A percentile compares a stretch with the other conserved stretches of the same genome.
These are phyloP conservation scores for Melocanna baccifera DNA, from an alignment of 176 grass and related monocot species.

Conservation along the genomic window DNA sequence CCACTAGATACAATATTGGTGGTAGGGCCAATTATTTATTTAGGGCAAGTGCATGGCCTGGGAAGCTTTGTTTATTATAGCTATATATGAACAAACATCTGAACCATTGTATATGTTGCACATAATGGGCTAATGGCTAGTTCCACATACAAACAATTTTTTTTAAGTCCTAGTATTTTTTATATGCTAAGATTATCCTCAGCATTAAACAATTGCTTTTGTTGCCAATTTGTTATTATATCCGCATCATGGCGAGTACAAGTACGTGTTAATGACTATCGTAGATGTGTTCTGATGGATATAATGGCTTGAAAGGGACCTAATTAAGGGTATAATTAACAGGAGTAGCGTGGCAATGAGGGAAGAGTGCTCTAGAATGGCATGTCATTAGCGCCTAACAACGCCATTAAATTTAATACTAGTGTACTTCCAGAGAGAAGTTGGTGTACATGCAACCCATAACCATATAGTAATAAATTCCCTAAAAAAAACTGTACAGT, in stretches of 20 bases:
- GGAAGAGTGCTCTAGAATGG: conserved; percentile 26
- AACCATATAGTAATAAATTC: background rate
- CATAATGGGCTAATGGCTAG: conserved; percentile 27
- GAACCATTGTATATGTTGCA: conserved; percentile 23
- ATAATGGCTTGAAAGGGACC: conserved; percentile 29
- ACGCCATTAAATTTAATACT: conserved; percentile 17
- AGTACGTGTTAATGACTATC: conserved; percentile 38
- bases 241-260: conserved; percentile 23
- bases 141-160: conserved; percentile 29
- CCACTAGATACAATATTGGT: conserved; percentile 40
- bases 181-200: conserved; percentile 35
- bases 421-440: conserved; percentile 10
- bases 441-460: conserved; percentile 1
- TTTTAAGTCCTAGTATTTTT: conserved; percentile 15
- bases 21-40: conserved; percentile 35
- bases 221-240: conserved; percentile 34
- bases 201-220: conserved; percentile 36
- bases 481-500: background rate
- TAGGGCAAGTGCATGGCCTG: conserved; percentile 41
- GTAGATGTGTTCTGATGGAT: conserved; percentile 32
- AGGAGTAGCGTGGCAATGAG: conserved; percentile 30
- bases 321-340: conserved; percentile 25
- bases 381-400: conserved; percentile 29
- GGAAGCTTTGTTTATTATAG: conserved; percentile 55
- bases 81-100: conserved; percentile 14